Evolutionary conservation across 345 rosid species (phyloP).

Genomic region (Boechera divaricarpa): DNA sequence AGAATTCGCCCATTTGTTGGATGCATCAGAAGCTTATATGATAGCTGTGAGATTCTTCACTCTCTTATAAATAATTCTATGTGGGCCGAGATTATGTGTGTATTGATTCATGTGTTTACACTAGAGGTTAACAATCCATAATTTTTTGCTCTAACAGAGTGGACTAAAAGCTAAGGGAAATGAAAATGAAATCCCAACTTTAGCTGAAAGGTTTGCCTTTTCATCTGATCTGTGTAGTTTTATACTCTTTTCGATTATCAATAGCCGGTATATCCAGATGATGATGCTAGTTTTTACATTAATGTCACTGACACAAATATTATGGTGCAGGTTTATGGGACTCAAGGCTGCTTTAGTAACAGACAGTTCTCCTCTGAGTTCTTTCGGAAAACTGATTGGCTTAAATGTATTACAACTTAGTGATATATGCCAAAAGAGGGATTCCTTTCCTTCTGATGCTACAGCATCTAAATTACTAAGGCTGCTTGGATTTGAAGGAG

Average conservation of each 20-base stretch:
- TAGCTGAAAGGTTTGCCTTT: conserved; percentile 64
- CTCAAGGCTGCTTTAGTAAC: conserved; percentile 77
- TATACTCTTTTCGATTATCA: background rate
- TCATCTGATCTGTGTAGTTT: conserved; percentile 12
- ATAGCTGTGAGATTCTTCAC: conserved; percentile 51
- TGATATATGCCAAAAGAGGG: conserved; percentile 46
- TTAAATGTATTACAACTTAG: conserved; percentile 50
- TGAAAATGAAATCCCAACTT: conserved; percentile 45
- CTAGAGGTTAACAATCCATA: conserved; percentile 21
- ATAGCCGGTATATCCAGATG: background rate
- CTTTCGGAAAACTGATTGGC: conserved; percentile 64
- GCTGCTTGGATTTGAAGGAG: conserved; percentile 74
- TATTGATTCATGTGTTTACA: conserved; percentile 13
- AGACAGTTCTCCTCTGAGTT: conserved; percentile 50
- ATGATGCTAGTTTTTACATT: conserved; percentile 21
- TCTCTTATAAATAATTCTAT: background rate
- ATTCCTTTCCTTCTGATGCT: conserved; percentile 43
- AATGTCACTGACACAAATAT: background rate
- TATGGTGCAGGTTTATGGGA: conserved; percentile 74
- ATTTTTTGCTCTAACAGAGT: conserved; percentile 45
- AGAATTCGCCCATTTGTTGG: conserved; percentile 73
- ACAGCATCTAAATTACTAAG: conserved; percentile 52
- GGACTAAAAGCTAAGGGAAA: conserved; percentile 39
- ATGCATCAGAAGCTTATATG: conserved; percentile 58
- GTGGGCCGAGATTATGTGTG: background rate